Conservation (phyloP, 768 basidiomycete genomes). For the Mycena vitilis region DNA sequence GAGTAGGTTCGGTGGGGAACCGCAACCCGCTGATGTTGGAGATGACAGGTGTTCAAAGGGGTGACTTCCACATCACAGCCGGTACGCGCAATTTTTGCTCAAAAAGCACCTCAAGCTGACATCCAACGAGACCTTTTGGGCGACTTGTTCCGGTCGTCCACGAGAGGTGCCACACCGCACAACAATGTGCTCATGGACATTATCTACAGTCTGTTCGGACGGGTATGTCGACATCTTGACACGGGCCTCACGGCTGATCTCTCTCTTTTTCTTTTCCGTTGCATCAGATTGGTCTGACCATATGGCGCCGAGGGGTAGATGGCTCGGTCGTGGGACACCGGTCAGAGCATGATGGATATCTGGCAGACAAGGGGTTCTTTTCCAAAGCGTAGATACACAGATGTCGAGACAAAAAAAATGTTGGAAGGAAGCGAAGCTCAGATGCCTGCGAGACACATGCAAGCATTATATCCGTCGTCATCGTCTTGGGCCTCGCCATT, state of each 20-base stretch:
- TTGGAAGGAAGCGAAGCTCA: slow-evolving; percentile 71
- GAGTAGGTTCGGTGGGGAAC: slow-evolving; percentile 22
- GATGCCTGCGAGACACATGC: slow-evolving; percentile 41
- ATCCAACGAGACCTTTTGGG: slow-evolving; percentile 61
- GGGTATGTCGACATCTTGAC: slow-evolving; percentile 45
- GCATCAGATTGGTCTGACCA: slow-evolving; percentile 50
- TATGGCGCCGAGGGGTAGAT: slow-evolving; percentile 56
- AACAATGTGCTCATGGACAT: slow-evolving; percentile 65
- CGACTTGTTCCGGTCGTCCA: slow-evolving; percentile 66
- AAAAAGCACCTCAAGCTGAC: not conserved
- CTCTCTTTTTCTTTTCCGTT: slow-evolving; percentile 3
- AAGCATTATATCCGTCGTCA: slow-evolving; percentile 81
- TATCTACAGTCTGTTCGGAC: slow-evolving; percentile 54
- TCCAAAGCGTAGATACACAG: slow-evolving; percentile 17
- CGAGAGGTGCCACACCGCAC: slow-evolving; percentile 65
- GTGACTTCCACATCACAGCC: slow-evolving; percentile 72
- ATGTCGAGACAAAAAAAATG: slow-evolving; percentile 40
- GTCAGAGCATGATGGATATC: slow-evolving; percentile 51
- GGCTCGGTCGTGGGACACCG: slow-evolving; percentile 46
- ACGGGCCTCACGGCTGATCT: slow-evolving; percentile 19
- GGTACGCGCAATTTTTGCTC: not conserved
- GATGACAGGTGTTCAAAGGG: slow-evolving; percentile 64
- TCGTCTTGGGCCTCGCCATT: slow-evolving; percentile 86
- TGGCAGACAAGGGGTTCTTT: slow-evolving; percentile 40
- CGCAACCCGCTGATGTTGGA: not conserved